Conservation (phyloP, 495 filamentous ascomycete species). For the Tuber calosporum region DNA sequence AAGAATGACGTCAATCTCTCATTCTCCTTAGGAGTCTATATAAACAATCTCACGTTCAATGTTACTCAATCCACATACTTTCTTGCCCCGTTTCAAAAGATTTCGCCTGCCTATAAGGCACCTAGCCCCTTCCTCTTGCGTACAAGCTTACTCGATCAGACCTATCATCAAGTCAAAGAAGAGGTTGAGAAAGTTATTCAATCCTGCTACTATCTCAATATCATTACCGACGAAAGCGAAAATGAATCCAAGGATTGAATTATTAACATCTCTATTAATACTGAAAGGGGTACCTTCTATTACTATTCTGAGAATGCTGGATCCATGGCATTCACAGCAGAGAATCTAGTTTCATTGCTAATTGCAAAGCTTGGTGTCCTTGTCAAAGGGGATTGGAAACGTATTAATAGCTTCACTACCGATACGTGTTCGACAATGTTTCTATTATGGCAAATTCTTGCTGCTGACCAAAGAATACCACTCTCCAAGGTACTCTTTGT, state of each 20-base stretch:
- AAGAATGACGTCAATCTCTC: too few relatives aligned
- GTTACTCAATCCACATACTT: too few relatives aligned
- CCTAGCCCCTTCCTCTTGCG: too few relatives aligned
- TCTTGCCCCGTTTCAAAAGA: too few relatives aligned
- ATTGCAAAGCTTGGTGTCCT: not conserved
- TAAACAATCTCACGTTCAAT: too few relatives aligned
- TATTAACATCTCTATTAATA: not conserved
- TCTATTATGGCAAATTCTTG: not conserved
- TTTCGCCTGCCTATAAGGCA: too few relatives aligned
- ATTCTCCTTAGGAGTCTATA: too few relatives aligned
- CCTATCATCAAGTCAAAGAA: not conserved
- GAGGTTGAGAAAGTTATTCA: not conserved
- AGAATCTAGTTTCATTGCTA: not conserved
- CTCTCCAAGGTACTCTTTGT: too few relatives aligned
- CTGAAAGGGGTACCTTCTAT: not conserved
- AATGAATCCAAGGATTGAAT: not conserved
- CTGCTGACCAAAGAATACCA: too few relatives aligned
- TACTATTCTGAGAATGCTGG: too few relatives aligned
- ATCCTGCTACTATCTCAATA: constrained; percentile 1
- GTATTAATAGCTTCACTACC: not conserved
- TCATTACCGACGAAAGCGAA: constrained; percentile 6
- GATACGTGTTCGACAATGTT: not conserved
- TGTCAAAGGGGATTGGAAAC: not conserved
- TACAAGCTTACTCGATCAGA: constrained; percentile 7
- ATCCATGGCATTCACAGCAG: not conserved